Evolutionary conservation across 2,329 filamentous ascomycete species (phyloP).

Genomic region (Onygenales sp.): DNA sequence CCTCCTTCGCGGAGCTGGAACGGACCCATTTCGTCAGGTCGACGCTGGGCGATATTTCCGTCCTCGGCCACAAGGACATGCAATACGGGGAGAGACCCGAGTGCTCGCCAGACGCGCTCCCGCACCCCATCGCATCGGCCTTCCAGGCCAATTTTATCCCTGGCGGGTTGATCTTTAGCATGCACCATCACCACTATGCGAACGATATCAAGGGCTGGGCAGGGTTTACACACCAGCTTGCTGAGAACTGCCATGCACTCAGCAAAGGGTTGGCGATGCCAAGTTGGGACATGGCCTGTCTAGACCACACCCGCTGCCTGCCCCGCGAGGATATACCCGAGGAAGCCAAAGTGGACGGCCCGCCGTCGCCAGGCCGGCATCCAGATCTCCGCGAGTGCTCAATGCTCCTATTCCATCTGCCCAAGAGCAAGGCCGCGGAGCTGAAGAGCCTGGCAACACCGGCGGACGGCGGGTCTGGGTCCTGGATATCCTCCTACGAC

Average conservation of each 20-base stretch:
- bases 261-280: slow-evolving; percentile 17
- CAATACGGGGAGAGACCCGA: neutral
- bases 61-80: neutral
- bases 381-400: slow-evolving; percentile 16
- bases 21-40: neutral
- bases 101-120: neutral
- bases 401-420: slow-evolving; percentile 34
- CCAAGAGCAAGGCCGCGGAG: slow-evolving; percentile 33
- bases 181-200: slow-evolving; percentile 35
- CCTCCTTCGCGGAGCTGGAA: neutral
- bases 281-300: slow-evolving; percentile 25
- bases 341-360: slow-evolving; percentile 23
- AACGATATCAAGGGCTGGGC: slow-evolving; percentile 38
- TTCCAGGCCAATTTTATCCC: neutral
- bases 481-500: slow-evolving; percentile 40
- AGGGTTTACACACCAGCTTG: slow-evolving; percentile 29
- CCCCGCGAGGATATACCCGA: slow-evolving; percentile 15
- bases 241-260: slow-evolving; percentile 34
- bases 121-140: neutral
- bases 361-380: slow-evolving; percentile 19
- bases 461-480: slow-evolving; percentile 14
- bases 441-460: slow-evolving; percentile 31
- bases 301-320: slow-evolving; percentile 26
- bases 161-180: slow-evolving; percentile 27
- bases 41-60: neutral